A percentile compares a stretch with the other conserved stretches of the same genome.
phyloP scores from a whole-genome alignment of 2,329 filamentous ascomycete genomes.

The Colletotrichum sojae region DNA sequence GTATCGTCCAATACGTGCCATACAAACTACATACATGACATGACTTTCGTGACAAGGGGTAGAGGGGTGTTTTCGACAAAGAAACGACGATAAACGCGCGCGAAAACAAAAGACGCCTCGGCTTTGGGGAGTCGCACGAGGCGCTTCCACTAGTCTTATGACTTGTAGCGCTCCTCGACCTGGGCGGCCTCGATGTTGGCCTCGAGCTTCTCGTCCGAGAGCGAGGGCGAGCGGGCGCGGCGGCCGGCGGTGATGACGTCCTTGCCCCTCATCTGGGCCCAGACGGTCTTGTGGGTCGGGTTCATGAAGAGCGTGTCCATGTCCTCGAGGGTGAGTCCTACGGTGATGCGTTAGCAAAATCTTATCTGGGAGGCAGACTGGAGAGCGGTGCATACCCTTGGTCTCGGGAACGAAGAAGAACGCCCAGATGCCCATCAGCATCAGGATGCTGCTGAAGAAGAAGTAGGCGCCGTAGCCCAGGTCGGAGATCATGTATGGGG shows the following conservation, averaged over 20 bases:
- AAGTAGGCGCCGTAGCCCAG: conserved; percentile 66
- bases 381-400: conserved; percentile 52
- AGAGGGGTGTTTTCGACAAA: too few species aligned
- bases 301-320: conserved; percentile 57
- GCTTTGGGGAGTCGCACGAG: background rate
- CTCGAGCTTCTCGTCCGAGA: conserved; percentile 38
- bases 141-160: conserved; percentile 18
- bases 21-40: too few species aligned
- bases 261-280: conserved; percentile 44
- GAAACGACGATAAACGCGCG: too few species aligned
- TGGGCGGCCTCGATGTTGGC: conserved; percentile 36
- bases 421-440: conserved; percentile 61
- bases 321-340: conserved; percentile 60
- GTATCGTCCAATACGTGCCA: too few species aligned
- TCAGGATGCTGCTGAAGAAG: conserved; percentile 64
- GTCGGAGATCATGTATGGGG: conserved; percentile 57
- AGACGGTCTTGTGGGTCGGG: conserved; percentile 51
- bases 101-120: background rate
- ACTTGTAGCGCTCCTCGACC: conserved; percentile 30
- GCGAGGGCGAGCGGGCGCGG: conserved; percentile 33
- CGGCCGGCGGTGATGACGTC: conserved; percentile 15
- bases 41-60: too few species aligned
- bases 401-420: conserved; percentile 67
- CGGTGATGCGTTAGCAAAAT: background rate
- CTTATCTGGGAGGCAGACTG: too few species aligned